These are phyloP conservation scores for Quercus aquifolioides DNA, from an alignment of 306 rosid genomes.

Conservation along the genomic window DNA sequence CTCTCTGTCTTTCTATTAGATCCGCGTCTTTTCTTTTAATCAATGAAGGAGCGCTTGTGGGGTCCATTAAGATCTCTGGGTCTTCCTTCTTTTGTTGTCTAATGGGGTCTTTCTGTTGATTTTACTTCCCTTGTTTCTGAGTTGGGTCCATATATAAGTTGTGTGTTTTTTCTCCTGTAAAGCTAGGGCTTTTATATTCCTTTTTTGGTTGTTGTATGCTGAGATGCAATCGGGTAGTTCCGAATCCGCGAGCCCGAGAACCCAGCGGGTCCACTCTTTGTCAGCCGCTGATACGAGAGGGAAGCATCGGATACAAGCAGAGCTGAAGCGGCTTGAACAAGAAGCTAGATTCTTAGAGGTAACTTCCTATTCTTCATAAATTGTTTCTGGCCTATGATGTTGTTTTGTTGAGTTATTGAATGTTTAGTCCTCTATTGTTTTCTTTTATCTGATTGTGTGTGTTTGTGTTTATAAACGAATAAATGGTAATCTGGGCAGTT, in stretches of 20 bases:
- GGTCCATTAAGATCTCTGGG: conserved; percentile 55
- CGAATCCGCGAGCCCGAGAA: conserved; percentile 54
- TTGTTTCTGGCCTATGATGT: neutral
- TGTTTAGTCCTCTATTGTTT: neutral
- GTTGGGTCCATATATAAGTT: conserved; percentile 3
- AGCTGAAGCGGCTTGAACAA: conserved; percentile 84
- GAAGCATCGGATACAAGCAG: conserved; percentile 90
- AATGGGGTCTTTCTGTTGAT: conserved; percentile 34
- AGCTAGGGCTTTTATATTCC: conserved; percentile 20
- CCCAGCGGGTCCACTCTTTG: conserved; percentile 66
- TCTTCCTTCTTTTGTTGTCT: conserved; percentile 30
- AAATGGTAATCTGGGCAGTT: neutral
- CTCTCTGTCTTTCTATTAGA: conserved; percentile 28
- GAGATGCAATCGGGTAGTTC: conserved; percentile 69
- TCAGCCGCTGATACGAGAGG: conserved; percentile 80
- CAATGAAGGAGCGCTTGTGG: conserved; percentile 32
- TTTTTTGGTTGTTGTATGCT: conserved; percentile 7
- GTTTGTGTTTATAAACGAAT: neutral
- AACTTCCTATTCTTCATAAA: conserved; percentile 6
- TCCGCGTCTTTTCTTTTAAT: conserved; percentile 25
- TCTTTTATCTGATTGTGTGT: neutral
- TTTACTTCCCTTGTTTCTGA: conserved; percentile 7
- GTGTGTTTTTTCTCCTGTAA: conserved; percentile 6
- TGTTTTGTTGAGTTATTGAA: neutral
- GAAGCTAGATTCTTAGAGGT: conserved; percentile 94